Conservation (phyloP, 192 early-diverging fungal genomes). For the Backusella psychrophila region DNA sequence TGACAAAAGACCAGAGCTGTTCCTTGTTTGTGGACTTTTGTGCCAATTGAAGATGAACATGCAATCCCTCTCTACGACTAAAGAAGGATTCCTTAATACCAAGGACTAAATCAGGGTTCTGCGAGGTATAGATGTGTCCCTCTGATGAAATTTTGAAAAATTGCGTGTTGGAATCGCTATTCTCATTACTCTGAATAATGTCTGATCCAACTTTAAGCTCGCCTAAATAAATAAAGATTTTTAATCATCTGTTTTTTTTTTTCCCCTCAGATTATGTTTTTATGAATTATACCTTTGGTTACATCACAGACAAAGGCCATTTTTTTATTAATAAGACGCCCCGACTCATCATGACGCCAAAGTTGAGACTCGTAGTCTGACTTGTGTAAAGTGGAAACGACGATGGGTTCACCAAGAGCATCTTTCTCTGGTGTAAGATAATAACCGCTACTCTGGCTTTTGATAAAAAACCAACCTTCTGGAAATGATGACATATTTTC, state of each 20-base stretch:
- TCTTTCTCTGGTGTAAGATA: conserved; percentile 1
- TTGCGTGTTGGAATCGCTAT: not conserved
- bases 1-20: conserved; percentile 27
- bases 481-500: conserved; percentile 21
- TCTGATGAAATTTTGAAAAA: not conserved
- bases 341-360: conserved; percentile 18
- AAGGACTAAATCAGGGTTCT: conserved; percentile 12
- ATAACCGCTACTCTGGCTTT: conserved; percentile 6
- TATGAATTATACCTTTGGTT: conserved; percentile 6
- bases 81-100: conserved; percentile 37
- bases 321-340: conserved; percentile 29
- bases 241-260: not conserved
- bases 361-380: conserved; percentile 23
- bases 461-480: conserved; percentile 29
- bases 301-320: conserved; percentile 23
- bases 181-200: conserved; percentile 7
- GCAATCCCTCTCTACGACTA: conserved; percentile 25
- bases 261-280: not conserved
- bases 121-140: conserved; percentile 21
- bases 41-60: conserved; percentile 21
- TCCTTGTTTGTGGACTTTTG: conserved; percentile 18
- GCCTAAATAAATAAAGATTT: conserved; percentile 9
- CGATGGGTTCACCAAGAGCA: conserved; percentile 5
- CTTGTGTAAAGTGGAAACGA: not conserved
- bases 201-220: conserved; percentile 23